These are phyloP conservation scores for Golovinomyces cichoracearum DNA, from an alignment of 2,329 filamentous ascomycete genomes.

Conservation along the genomic window DNA sequence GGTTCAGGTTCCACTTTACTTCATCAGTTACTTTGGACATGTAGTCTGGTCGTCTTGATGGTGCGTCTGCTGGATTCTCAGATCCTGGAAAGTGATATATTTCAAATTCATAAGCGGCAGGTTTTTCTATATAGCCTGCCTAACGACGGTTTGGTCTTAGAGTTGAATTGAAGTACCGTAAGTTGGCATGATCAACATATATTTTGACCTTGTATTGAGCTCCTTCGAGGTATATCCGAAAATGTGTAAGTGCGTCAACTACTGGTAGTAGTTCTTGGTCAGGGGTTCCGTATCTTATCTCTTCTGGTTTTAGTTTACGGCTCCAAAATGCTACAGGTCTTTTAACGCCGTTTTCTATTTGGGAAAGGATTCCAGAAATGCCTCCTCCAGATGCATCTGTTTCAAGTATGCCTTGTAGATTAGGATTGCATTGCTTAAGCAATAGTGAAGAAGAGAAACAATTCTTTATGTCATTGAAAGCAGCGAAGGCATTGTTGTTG, in stretches of 20 bases:
- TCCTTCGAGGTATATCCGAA: background rate
- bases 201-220: background rate
- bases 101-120: background rate
- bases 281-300: background rate
- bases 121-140: background rate
- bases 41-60: background rate
- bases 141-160: background rate
- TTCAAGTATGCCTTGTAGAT: background rate
- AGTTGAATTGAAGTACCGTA: background rate
- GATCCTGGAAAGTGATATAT: background rate
- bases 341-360: background rate
- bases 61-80: background rate
- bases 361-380: background rate
- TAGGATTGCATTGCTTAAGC: background rate
- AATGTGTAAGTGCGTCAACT: background rate
- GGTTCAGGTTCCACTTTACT: background rate
- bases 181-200: background rate
- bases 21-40: background rate
- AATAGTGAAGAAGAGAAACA: background rate
- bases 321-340: background rate
- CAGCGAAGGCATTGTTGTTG: background rate
- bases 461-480: background rate
- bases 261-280: background rate
- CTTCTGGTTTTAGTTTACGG: background rate
- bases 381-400: background rate